Evolutionary conservation across 2,329 filamentous ascomycete species (phyloP).

Genomic region (Colletotrichum caudatum): DNA sequence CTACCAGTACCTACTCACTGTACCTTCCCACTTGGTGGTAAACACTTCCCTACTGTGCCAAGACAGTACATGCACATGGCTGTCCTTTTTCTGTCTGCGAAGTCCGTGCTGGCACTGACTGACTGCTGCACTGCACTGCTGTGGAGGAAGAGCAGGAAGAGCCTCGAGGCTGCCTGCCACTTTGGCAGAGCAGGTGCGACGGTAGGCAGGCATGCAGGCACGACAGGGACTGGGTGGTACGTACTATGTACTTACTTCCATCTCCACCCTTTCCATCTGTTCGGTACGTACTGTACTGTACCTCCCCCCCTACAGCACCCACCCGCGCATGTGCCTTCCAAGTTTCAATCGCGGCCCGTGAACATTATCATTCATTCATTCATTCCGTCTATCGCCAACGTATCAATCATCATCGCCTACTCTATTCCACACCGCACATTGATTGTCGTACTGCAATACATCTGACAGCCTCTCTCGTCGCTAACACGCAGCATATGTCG

Average conservation of each 20-base stretch:
- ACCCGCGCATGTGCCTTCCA: constrained; percentile 23
- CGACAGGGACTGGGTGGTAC: too few species aligned
- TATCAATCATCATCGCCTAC: background rate
- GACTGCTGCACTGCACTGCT: too few species aligned
- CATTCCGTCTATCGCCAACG: constrained; percentile 22
- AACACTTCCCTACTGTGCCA: constrained; percentile 4
- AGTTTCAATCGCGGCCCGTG: constrained; percentile 26
- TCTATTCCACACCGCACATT: too few species aligned
- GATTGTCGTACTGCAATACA: background rate
- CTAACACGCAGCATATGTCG: background rate
- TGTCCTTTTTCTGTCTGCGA: too few species aligned
- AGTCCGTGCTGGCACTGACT: too few species aligned
- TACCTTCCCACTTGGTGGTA: background rate
- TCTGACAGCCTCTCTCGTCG: background rate
- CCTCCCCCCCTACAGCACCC: too few species aligned
- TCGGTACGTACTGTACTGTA: constrained; percentile 12
- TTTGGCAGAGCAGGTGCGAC: too few species aligned
- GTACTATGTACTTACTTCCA: background rate
- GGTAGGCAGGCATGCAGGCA: background rate
- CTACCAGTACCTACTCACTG: too few species aligned
- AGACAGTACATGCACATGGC: background rate
- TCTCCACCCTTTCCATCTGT: background rate
- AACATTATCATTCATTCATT: background rate
- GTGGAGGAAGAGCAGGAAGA: background rate
- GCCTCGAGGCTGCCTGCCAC: too few species aligned